Base-by-base conservation (phyloP, 2,329 filamentous ascomycete genomes). In the Rhynchosporium secalis region DNA sequence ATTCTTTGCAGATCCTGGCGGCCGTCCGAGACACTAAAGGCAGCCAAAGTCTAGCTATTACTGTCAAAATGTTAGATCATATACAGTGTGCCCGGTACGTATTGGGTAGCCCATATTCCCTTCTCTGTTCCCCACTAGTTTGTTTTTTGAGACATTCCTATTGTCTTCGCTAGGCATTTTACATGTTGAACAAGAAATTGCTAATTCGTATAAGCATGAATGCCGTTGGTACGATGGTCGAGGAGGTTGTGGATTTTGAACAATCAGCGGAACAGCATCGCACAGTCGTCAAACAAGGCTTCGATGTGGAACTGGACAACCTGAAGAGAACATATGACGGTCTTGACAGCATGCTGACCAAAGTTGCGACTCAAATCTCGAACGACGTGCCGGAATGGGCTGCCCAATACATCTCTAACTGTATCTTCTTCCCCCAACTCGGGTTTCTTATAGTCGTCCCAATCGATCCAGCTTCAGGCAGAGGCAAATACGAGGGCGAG, bases 351-450 rank as follows among this genome's bases (percentile, higher is more conserved):
- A 81, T 97, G 12, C 81, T 99, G 13, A 86, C 84, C 2, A 76
- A 86, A 58, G 85, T 92, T 1, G 86, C 87, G 4, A 78, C 80
- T 20, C 82, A 85, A n/a, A 79, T 96, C 61, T 83, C 83, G 0
- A 74, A 76, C 13, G 80, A 81, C 1, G 78, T 95, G 26, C 88
- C 92, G 0, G 79, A 83, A 63, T 81, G 82, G 80, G 80, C 80
- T 20, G 74, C 74, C 31, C 73, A 76, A 36, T 80, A 83, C 63
- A 76, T 88, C 13, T 79, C 82, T 40, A 93, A 93, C 60, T 96
- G 96, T 65, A 89, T 95, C 20, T 96, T 95, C 73, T 89, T 96
- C 65, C 94, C 93, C 0, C 92, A 96, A 71, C 84, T 97, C 43
- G 95, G 95, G 0, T 99, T 97, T 72, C 83, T 97, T 43, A 90